Evolutionary conservation across 2,329 filamentous ascomycete species (phyloP), one percentile per base, ranked within the genome.

Genomic region (Neoarthrinium moseri): DNA sequence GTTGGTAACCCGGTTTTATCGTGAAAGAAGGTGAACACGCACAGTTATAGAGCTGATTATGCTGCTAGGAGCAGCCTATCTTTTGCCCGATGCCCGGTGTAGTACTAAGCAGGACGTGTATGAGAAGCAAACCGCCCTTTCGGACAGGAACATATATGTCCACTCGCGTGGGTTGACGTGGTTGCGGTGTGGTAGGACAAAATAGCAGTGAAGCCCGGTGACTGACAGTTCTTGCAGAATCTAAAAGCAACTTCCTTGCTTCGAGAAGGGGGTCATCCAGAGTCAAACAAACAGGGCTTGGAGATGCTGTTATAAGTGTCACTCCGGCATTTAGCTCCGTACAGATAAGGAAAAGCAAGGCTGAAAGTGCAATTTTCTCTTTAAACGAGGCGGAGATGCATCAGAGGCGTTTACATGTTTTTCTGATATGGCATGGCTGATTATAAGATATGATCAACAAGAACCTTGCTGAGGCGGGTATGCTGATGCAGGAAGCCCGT

Each of bases 401-500:
- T 2, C 15, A n/a, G n/a, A n/a, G n/a, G n/a, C n/a, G n/a, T n/a
- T n/a, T n/a, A n/a, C n/a, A n/a, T n/a, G n/a, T n/a, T n/a, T n/a
- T 17, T 15, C 30, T 15, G 26, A 6, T 5, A 8, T 29, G 38
- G 38, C 5, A 42, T 42, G 23, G 26, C 38, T 42, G 38, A 42
- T 22, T 42, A 29, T 42, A 42, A 26, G 18, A 42, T 29, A 26
- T 29, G 38, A 42, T 42, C 38, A 35, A 7, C 32, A 17, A 35
- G 32, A 10, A 35, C n/a, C 32, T 10, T 35, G 8, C 15, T 13
- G 8, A 18, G 7, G 15, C 32, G 17, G 32, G 32, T 35, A 35
- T 13, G 7, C 8, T 10, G 15, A 35, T 35, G 32, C 32, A 35
- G 17, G 11, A 35, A 11, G 17, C 17, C 32, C 7, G 17, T 12